A percentile compares a stretch with the other conserved stretches of the same genome.
Conservation (phyloP, 2,329 filamentous ascomycete species). For the Thelonectria blattea region DNA sequence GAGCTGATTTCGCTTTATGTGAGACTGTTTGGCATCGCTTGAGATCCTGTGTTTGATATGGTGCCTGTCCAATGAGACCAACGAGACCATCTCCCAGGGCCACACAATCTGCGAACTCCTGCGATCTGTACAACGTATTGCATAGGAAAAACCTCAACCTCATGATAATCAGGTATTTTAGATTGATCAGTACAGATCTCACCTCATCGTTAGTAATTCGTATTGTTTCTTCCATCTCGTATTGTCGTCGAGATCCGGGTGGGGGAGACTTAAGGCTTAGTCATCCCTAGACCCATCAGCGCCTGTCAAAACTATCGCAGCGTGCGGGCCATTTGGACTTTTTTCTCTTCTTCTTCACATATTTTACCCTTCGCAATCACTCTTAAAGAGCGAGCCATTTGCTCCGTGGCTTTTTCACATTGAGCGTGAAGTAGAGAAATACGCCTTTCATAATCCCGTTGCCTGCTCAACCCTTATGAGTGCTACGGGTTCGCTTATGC, state of each 20-base stretch:
- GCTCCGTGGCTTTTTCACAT: constrained; percentile 52
- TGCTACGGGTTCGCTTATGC: constrained; percentile 67
- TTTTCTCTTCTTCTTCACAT: constrained; percentile 41
- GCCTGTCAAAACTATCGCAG: constrained; percentile 24
- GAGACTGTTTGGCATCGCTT: neutral
- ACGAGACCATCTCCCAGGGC: neutral
- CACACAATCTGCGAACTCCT: constrained; percentile 6
- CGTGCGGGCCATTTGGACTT: constrained; percentile 7
- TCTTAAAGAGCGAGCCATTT: constrained; percentile 43
- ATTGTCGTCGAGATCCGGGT: neutral
- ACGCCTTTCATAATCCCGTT: constrained; percentile 67
- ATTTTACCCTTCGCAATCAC: constrained; percentile 54
- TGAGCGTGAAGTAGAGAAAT: constrained; percentile 59
- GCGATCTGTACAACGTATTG: constrained; percentile 2
- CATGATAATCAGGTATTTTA: neutral
- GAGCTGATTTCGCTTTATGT: neutral
- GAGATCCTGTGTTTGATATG: neutral
- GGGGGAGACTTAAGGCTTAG: constrained; percentile 27
- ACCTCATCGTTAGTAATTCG: neutral
- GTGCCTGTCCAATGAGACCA: constrained; percentile 8
- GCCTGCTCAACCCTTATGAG: constrained; percentile 54
- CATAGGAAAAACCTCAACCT: neutral
- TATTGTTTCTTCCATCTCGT: neutral
- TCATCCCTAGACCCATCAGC: constrained; percentile 16
- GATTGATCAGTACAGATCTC: neutral